phyloP scores from a whole-genome alignment of 805 yeast species.

The Candida tibetensis region DNA sequence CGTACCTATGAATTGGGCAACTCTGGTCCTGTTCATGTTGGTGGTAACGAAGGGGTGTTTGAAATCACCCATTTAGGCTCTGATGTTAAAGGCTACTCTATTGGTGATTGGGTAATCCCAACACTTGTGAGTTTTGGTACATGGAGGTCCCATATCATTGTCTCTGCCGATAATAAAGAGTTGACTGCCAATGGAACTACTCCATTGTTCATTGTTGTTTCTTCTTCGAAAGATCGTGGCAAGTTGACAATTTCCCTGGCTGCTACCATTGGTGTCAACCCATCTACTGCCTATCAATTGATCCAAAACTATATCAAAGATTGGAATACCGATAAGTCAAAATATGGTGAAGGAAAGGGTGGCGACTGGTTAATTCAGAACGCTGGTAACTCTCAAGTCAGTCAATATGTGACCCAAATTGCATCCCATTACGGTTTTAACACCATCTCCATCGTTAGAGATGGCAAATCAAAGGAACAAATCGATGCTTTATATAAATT shows the following conservation, averaged over 20 bases:
- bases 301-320: slow-evolving; percentile 17
- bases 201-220: slow-evolving; percentile 13
- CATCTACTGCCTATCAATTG: slow-evolving; percentile 20
- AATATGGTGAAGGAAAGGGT: slow-evolving; percentile 1
- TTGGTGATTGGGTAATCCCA: slow-evolving; percentile 21
- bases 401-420: slow-evolving; percentile 29
- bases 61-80: slow-evolving; percentile 16
- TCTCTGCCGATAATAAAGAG: slow-evolving; percentile 5
- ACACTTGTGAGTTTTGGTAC: slow-evolving; percentile 20
- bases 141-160: slow-evolving; percentile 24
- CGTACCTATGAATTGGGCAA: slow-evolving; percentile 5
- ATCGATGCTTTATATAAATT: slow-evolving; percentile 20
- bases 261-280: slow-evolving; percentile 20
- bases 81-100: slow-evolving; percentile 10
- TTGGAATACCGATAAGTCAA: slow-evolving; percentile 11
- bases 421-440: slow-evolving; percentile 23
- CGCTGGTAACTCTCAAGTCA: slow-evolving; percentile 35
- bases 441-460: slow-evolving; percentile 27
- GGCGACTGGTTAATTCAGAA: slow-evolving; percentile 35
- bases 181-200: slow-evolving; percentile 5
- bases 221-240: slow-evolving; percentile 2
- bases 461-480: slow-evolving; percentile 24
- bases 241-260: slow-evolving; percentile 16
- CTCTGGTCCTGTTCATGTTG: slow-evolving; percentile 11
- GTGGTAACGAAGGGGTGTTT: slow-evolving; percentile 23